Conservation (phyloP, 2,329 filamentous ascomycete species). For the Fusarium coffeatum region DNA sequence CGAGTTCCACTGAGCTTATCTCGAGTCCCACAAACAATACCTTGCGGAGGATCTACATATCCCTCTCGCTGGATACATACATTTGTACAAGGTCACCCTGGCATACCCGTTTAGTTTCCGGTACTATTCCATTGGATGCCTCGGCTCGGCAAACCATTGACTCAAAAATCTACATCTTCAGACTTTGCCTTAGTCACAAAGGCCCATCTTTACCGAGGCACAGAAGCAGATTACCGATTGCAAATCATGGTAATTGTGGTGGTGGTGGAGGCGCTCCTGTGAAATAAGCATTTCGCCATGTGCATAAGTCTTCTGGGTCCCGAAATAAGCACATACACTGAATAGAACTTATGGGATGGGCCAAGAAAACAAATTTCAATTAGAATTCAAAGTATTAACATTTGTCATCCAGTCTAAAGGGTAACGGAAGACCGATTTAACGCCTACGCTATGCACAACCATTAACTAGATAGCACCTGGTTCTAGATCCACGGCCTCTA, state of each 20-base stretch:
- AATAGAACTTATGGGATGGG: background rate
- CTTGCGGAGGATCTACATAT: constrained; percentile 13
- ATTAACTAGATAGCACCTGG: background rate
- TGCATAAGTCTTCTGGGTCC: background rate
- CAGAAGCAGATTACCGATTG: background rate
- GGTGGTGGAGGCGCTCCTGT: background rate
- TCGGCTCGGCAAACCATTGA: background rate
- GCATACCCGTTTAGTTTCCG: too few species aligned
- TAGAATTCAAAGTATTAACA: background rate
- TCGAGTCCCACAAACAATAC: constrained; percentile 8
- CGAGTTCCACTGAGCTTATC: constrained; percentile 26
- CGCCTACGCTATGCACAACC: constrained; percentile 45
- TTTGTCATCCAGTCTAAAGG: background rate
- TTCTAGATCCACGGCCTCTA: constrained; percentile 9
- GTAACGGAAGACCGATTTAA: background rate
- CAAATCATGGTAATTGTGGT: background rate
- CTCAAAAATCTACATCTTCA: background rate
- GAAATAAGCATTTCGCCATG: background rate
- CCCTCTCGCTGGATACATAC: background rate
- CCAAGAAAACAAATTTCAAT: background rate
- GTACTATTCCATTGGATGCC: background rate
- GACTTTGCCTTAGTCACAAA: background rate
- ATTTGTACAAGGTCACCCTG: too few species aligned
- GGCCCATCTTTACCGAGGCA: background rate
- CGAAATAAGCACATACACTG: too few species aligned